phyloP scores from a whole-genome alignment of 257 asterid species.

The Capsicum chinense region DNA sequence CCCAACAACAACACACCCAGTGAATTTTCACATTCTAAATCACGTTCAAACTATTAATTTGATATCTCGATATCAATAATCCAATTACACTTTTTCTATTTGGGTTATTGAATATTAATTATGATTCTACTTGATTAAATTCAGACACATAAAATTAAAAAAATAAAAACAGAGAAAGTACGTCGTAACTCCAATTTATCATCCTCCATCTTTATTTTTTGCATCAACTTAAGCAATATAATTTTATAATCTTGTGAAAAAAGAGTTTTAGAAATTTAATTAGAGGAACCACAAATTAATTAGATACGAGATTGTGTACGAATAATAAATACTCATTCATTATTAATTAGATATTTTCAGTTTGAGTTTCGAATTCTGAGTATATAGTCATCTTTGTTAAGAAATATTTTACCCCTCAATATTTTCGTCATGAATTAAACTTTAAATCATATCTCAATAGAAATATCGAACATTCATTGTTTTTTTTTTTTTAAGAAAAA shows the following conservation, averaged over 20 bases:
- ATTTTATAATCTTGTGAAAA: neutral
- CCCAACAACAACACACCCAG: too few relatives aligned
- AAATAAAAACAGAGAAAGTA: too few relatives aligned
- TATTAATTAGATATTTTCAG: neutral
- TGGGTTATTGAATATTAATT: too few relatives aligned
- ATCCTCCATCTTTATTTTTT: neutral
- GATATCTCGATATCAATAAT: too few relatives aligned
- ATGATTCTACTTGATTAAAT: too few relatives aligned
- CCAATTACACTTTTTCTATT: too few relatives aligned
- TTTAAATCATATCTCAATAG: neutral
- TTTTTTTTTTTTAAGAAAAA: too few relatives aligned
- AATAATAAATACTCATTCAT: neutral
- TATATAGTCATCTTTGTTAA: neutral
- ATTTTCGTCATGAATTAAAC: neutral
- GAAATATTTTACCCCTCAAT: rapidly evolving
- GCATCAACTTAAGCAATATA: neutral
- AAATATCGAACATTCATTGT: neutral
- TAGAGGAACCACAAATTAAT: neutral
- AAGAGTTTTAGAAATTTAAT: neutral
- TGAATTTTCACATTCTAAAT: too few relatives aligned
- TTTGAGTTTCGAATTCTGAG: neutral
- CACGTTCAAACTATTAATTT: too few relatives aligned
- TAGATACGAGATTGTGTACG: too few relatives aligned
- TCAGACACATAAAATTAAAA: too few relatives aligned
- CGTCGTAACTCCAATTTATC: neutral